Conservation (phyloP, 108 stramenopile species). For the Fragilaria radians region DNA sequence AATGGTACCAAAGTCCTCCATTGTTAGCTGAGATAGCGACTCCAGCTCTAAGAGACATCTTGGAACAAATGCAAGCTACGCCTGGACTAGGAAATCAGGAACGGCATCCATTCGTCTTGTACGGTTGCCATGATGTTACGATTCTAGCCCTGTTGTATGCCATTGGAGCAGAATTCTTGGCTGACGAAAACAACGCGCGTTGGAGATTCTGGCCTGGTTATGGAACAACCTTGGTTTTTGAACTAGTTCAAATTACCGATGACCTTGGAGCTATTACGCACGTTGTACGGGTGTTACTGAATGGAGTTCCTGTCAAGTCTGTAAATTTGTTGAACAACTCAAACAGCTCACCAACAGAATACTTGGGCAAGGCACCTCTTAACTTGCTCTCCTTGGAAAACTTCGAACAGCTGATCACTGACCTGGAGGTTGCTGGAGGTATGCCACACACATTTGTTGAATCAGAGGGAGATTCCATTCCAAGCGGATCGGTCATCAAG, state of each 20-base stretch:
- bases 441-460: neutral
- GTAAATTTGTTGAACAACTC: neutral
- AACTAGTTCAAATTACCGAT: constrained; percentile 19
- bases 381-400: constrained; percentile 14
- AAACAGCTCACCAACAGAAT: neutral
- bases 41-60: constrained; percentile 54
- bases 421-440: constrained; percentile 9
- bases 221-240: constrained; percentile 28
- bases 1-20: constrained; percentile 56
- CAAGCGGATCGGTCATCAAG: neutral
- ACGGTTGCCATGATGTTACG: constrained; percentile 77
- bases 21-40: constrained; percentile 53
- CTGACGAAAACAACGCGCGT: constrained; percentile 12
- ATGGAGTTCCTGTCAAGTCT: constrained; percentile 21
- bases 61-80: constrained; percentile 16
- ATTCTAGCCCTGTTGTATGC: constrained; percentile 63
- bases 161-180: constrained; percentile 60
- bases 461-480: neutral
- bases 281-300: constrained; percentile 23
- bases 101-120: constrained; percentile 49
- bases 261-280: neutral
- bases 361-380: constrained; percentile 13
- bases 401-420: constrained; percentile 15
- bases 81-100: constrained; percentile 10
- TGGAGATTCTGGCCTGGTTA: constrained; percentile 37